Evolutionary conservation across 805 yeast species (phyloP), one percentile per base, ranked within the genome.

Genomic region (Candida incommunis): DNA sequence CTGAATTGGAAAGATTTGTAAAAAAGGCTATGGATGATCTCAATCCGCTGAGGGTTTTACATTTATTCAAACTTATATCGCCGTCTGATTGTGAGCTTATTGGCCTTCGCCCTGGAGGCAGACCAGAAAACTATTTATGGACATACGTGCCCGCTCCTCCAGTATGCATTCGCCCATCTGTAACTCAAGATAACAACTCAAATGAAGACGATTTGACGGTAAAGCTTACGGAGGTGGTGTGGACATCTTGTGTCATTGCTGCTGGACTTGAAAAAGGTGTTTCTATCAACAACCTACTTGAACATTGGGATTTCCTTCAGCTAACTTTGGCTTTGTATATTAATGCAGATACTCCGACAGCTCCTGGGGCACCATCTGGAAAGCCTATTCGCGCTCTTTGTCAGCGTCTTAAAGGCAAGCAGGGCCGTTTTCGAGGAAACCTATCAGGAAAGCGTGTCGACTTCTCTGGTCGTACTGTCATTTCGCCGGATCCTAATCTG

Each of bases 121-220:
- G 96, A 52, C 98, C 97, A 3, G 97, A 90, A 64, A 85, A 82
- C 72, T 92, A 88, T 61, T 76, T 92, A 34, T 92, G 98, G 99
- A 76, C 95, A 58, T 92, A 88, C 60, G 72, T 92, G 45, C 98
- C 98, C 0, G 97, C 97, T 0, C 98, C 99, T 1, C 99, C 99
- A 0, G 96, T 94, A 18, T 92, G 98, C 71, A 92, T 92, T 46
- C 76, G 99, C 53, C 99, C 99, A 2, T 88, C 97, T 3, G 97
- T 92, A 24, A 86, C 85, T 88, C 87, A 84, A 60, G 94, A 83
- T 52, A 74, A 80, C 3, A 92, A 94, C 25, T 81, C 94, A 18
- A 92, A 92, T 64, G 99, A 92, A 67, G 99, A 92, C 65, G 99
- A 94, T 65, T 69, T 92, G 51, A 92, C 99, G 0, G 96, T 88